Evolutionary conservation across 140 eudicot genomes (phyloP), one percentile per base, ranked within the genome.

Genomic region (Erigeron philadelphicus): DNA sequence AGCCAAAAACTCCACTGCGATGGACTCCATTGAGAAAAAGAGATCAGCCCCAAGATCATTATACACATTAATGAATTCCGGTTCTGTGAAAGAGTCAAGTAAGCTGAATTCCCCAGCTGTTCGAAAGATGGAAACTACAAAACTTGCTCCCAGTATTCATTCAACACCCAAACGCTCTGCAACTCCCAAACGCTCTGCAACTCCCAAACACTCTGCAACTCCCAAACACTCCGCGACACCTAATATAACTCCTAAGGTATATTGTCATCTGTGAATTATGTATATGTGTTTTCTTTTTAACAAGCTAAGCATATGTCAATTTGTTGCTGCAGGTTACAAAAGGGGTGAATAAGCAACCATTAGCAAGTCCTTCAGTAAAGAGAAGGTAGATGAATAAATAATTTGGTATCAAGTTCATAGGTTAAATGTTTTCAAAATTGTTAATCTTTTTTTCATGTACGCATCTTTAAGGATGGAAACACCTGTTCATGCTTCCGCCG

Each of bases 201-300:
- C 90, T 57, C 95, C 95, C 76, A 25, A 79, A 49, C 68, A 81
- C 89, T 56, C 88, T 31, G 38, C 77, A 13, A 85, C 90, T 57
- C 95, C 95, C 76, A 25, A 79, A 49, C 68, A 81, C 89, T 56
- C 88, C n/a, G n/a, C 38, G 38, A 31, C 38, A 31, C 38, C 38
- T 31, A 31, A 31, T 0, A 31, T 31, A 31, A 31, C 93, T 65
- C 54, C 65, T 17, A 64, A 61, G 93, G 95, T 90, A 77, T 67
- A 31, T 31, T 2, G 3, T 31, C 48, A 46, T 77, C 46, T 9
- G 9, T 47, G 19, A 57, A 72, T 42, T 68, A 38, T 31, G 17
- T 42, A 62, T 60, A 60, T 40, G 58, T 49, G 56, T 19, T 21
- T 57, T 1, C 2, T 12, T 43, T 65, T 9, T 69, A 5, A 31